These are phyloP conservation scores for Epithemia pelagica DNA, from an alignment of 108 stramenopile genomes.

Conservation along the genomic window DNA sequence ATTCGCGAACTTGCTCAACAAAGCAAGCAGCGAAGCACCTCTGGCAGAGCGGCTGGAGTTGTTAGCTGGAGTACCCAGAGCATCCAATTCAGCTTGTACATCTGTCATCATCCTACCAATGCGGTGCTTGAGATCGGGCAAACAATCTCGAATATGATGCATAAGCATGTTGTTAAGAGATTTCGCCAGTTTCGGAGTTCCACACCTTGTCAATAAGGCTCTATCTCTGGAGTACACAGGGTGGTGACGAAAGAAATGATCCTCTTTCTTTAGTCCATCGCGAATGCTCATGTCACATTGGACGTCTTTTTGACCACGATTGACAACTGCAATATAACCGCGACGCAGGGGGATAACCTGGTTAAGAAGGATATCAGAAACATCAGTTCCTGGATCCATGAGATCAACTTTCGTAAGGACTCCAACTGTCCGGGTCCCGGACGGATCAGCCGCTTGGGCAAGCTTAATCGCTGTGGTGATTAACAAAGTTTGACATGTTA, in stretches of 20 bases:
- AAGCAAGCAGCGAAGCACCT: slow-evolving; percentile 74
- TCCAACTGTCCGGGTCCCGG: slow-evolving; percentile 93
- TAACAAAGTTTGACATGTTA: too few species aligned
- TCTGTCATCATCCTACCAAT: slow-evolving; percentile 85
- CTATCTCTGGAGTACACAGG: slow-evolving; percentile 78
- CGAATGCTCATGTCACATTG: slow-evolving; percentile 81
- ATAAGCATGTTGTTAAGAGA: slow-evolving; percentile 90
- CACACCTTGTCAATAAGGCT: slow-evolving; percentile 49
- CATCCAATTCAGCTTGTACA: slow-evolving; percentile 82
- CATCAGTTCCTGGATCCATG: slow-evolving; percentile 99
- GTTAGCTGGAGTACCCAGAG: slow-evolving; percentile 62
- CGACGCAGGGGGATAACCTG: slow-evolving; percentile 84
- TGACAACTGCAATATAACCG: slow-evolving; percentile 96
- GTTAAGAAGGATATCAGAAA: slow-evolving; percentile 83
- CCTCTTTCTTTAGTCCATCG: slow-evolving; percentile 85
- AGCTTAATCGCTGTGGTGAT: slow-evolving; percentile 80
- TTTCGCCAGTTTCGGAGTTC: slow-evolving; percentile 71
- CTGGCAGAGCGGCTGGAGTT: slow-evolving; percentile 31
- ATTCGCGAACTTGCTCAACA: slow-evolving; percentile 88
- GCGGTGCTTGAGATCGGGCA: slow-evolving; percentile 93
- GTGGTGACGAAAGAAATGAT: slow-evolving; percentile 86
- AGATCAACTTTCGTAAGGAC: slow-evolving; percentile 97
- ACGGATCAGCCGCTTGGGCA: slow-evolving; percentile 87
- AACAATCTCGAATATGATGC: slow-evolving; percentile 94
- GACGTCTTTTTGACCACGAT: slow-evolving; percentile 95